Percentiles rank a stretch among this genome's conserved stretches.
Evolutionary conservation across 352 stramenopile genomes (phyloP).

Genomic region (Phytophthora pluvialis): DNA sequence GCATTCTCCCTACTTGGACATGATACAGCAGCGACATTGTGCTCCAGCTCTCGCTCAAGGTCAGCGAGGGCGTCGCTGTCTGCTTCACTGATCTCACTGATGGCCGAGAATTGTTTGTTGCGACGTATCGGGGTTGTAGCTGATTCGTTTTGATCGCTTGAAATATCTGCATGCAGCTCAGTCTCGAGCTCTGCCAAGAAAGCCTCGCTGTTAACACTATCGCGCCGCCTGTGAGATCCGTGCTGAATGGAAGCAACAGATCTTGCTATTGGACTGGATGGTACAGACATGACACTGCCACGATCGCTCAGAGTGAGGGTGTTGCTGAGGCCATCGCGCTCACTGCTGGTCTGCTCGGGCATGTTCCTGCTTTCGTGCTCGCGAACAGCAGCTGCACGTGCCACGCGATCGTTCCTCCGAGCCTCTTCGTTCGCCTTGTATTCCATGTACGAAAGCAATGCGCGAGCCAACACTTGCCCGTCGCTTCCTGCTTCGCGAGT

Average conservation of each 20-base stretch:
- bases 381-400: slow-evolving; percentile 28
- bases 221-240: not conserved
- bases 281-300: slow-evolving; percentile 13
- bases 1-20: slow-evolving; percentile 2
- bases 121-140: not conserved
- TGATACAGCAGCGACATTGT: slow-evolving; percentile 17
- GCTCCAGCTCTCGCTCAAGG: slow-evolving; percentile 54
- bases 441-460: slow-evolving; percentile 29
- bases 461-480: slow-evolving; percentile 14
- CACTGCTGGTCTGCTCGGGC: slow-evolving; percentile 1
- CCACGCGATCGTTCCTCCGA: slow-evolving; percentile 24
- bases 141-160: slow-evolving; percentile 10
- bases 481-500: slow-evolving; percentile 15
- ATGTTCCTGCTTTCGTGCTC: slow-evolving; percentile 21
- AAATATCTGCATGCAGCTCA: slow-evolving; percentile 31
- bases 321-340: slow-evolving; percentile 16
- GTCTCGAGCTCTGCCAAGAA: slow-evolving; percentile 36
- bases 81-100: slow-evolving; percentile 25
- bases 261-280: slow-evolving; percentile 9
- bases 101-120: slow-evolving; percentile 5
- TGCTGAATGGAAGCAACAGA: slow-evolving; percentile 11
- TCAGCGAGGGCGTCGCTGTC: slow-evolving; percentile 49
- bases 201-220: slow-evolving; percentile 25
- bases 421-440: slow-evolving; percentile 34
- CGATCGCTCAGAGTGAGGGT: slow-evolving; percentile 17